Percentiles rank a stretch among this genome's conserved stretches.
Evolutionary conservation across 805 yeast species (phyloP).

Genomic region (Cyberlindnera maritima): DNA sequence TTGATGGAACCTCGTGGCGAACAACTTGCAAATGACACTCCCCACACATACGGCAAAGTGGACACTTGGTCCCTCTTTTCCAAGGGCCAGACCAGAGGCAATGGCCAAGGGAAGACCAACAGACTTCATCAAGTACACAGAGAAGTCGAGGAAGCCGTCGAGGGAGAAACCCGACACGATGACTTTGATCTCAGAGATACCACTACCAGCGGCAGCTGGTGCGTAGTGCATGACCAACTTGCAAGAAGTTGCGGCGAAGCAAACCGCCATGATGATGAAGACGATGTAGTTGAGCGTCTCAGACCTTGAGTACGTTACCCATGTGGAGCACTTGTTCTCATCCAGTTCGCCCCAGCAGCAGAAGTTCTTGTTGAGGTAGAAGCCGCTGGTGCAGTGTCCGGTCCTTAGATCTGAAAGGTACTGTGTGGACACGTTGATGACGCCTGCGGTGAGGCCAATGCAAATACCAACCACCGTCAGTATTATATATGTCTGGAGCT

Average conservation of each 20-base stretch:
- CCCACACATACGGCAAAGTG: constrained; percentile 99
- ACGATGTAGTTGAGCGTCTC: constrained; percentile 48
- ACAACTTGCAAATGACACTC: constrained; percentile 28
- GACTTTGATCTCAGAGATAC: constrained; percentile 94
- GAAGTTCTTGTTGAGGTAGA: constrained; percentile 68
- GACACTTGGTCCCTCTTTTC: constrained; percentile 98
- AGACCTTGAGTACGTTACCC: constrained; percentile 64
- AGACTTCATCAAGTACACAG: constrained; percentile 72
- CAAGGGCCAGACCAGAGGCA: constrained; percentile 89
- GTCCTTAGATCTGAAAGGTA: constrained; percentile 76
- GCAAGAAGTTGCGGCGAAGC: constrained; percentile 66
- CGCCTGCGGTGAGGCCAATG: constrained; percentile 83
- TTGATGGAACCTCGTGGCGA: constrained; percentile 17
- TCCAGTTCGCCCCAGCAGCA: constrained; percentile 73
- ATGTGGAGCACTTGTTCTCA: constrained; percentile 51
- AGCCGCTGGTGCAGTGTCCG: constrained; percentile 72
- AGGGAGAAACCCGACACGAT: constrained; percentile 87
- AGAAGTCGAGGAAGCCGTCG: constrained; percentile 70
- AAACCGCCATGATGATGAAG: constrained; percentile 57
- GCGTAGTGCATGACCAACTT: constrained; percentile 66
- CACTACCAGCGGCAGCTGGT: constrained; percentile 95
- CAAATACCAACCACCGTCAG: constrained; percentile 70
- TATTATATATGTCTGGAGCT: constrained; percentile 56
- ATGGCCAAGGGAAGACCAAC: constrained; percentile 85
- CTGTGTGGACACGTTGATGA: constrained; percentile 77